phyloP scores from a whole-genome alignment of 768 basidiomycete genomes.

The Termitomyces sp. region DNA sequence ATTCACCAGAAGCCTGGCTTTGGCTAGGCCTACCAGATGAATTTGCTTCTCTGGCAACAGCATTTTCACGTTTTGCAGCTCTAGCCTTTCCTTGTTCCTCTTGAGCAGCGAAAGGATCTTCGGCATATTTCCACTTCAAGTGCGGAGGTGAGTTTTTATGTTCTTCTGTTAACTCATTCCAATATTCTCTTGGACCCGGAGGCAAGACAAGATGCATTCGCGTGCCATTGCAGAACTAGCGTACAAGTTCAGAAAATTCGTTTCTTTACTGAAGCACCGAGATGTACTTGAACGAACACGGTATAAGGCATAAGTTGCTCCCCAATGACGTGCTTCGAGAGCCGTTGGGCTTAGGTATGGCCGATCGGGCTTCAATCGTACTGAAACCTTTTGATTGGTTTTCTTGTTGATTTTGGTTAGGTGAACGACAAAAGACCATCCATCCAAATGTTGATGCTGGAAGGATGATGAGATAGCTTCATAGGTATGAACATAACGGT shows the following conservation, averaged over 20 bases:
- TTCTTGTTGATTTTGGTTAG: slow-evolving; percentile 70
- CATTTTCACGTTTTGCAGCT: slow-evolving; percentile 41
- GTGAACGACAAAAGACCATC: slow-evolving; percentile 65
- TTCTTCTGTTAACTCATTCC: slow-evolving; percentile 70
- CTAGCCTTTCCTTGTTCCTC: slow-evolving; percentile 67
- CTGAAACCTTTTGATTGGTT: slow-evolving; percentile 61
- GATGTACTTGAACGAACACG: slow-evolving; percentile 54
- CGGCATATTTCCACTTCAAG: slow-evolving; percentile 82
- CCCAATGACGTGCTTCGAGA: slow-evolving; percentile 88
- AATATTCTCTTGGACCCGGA: slow-evolving; percentile 83
- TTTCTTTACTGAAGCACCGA: slow-evolving; percentile 6
- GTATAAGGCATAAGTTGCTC: slow-evolving; percentile 82
- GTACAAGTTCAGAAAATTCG: slow-evolving; percentile 22
- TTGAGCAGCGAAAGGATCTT: slow-evolving; percentile 80
- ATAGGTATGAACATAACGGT: slow-evolving; percentile 12
- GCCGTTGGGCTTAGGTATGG: slow-evolving; percentile 63
- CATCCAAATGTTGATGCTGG: slow-evolving; percentile 45
- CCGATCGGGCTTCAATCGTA: slow-evolving; percentile 73
- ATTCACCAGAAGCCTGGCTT: slow-evolving; percentile 30
- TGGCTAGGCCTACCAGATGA: slow-evolving; percentile 16
- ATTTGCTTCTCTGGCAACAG: slow-evolving; percentile 12
- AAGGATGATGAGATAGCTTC: slow-evolving; percentile 7
- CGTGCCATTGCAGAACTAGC: slow-evolving; percentile 71
- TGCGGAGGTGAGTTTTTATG: slow-evolving; percentile 68
- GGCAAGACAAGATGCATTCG: slow-evolving; percentile 77